phyloP scores from a whole-genome alignment of 257 asterid species.

The Verbascum thapsus region DNA sequence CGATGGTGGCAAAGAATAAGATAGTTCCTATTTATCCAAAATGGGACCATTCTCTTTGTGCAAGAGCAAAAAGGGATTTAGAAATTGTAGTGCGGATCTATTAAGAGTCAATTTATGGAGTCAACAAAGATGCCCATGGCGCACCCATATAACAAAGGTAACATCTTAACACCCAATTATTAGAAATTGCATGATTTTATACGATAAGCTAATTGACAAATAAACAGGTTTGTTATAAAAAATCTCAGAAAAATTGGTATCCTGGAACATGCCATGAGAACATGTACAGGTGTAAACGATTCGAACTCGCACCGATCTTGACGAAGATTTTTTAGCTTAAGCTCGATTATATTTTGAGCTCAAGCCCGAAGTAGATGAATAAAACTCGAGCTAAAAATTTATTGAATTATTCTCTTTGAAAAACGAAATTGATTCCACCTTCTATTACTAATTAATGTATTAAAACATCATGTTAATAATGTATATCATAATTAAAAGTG shows the following conservation, averaged over 20 bases:
- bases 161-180: background rate
- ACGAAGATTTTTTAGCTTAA: too few species aligned
- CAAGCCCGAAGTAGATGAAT: too few species aligned
- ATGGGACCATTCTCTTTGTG: background rate
- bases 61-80: background rate
- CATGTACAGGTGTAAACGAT: too few species aligned
- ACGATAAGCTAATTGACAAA: background rate
- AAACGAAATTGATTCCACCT: too few species aligned
- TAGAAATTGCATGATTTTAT: background rate
- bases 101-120: slow-evolving; percentile 2
- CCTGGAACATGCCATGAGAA: too few species aligned
- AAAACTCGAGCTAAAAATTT: too few species aligned
- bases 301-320: too few species aligned
- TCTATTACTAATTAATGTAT: too few species aligned
- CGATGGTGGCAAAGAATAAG: background rate
- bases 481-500: too few species aligned
- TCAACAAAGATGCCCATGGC: background rate
- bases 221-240: background rate
- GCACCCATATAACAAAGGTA: slow-evolving; percentile 3
- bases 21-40: slow-evolving; percentile 19
- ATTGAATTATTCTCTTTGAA: too few species aligned
- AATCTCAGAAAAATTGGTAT: background rate
- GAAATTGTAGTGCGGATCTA: slow-evolving; percentile 6
- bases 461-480: too few species aligned
- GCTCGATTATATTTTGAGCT: too few species aligned